Evolutionary conservation across 208 protist species (phyloP), one percentile per base, ranked within the genome.

Genomic region (Trypanosoma rangeli): DNA sequence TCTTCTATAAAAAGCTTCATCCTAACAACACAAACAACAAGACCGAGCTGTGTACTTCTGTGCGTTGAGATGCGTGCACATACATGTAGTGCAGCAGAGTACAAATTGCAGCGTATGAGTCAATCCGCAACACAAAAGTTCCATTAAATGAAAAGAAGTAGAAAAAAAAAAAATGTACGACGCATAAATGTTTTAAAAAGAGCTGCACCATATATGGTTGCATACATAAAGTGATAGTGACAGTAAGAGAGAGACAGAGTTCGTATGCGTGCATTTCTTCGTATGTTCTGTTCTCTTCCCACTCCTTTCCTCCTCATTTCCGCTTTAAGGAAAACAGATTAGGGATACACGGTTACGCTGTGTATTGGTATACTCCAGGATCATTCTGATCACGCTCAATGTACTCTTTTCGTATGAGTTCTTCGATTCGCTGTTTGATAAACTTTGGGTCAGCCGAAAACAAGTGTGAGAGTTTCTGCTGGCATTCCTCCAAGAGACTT

Each of bases 1-100:
- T 98, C 98, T 59, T 99, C 98, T 10, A 99, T 77, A 67, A 94
- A 94, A 67, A 99, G 91, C 72, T 93, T 98, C 94, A 98, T 98
- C 3, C 42, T 26, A 54, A 26, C 67, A 55, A 33, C 13, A 57
- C 42, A 24, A 64, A 49, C 28, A 64, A 55, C 44, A 37, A 72
- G 69, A 53, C 15, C 59, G 29, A 60, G 62, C 24, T 22, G 37
- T 16, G 65, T 49, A 66, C n/a, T 70, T 54, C 53, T 35, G 37
- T 60, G 22, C 28, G 50, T 31, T 61, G 59, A 48, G 53, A 74
- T 56, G 33, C 10, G 39, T 75, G 49, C 35, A 66, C 71, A 62
- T 69, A 64, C 65, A 55, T 35, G 31, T 33, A 63, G 61, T 48
- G 61, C 44, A 68, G 39, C 22, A 52, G 46, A 28, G 10, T 48